Conservation (phyloP, 345 rosid species). For the Acer yangbiense region DNA sequence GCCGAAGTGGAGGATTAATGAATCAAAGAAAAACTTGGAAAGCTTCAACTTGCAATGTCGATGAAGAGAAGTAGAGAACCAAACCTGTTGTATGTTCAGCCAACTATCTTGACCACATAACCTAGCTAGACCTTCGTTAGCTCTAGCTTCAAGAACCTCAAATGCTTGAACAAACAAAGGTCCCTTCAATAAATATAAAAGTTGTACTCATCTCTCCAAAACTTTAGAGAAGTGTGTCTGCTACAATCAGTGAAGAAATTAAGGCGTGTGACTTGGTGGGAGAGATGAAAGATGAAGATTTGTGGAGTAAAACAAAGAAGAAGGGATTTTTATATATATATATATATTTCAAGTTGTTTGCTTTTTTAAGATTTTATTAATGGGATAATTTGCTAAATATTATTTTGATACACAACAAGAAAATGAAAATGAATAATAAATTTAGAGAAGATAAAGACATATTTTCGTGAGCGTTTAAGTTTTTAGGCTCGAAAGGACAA, state of each 20-base stretch:
- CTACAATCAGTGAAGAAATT: slow-evolving; percentile 30
- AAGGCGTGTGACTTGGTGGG: too few relatives aligned
- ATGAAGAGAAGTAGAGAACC: slow-evolving; percentile 26
- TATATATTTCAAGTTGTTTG: too few relatives aligned
- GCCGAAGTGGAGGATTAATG: slow-evolving; percentile 33
- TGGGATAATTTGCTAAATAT: too few relatives aligned
- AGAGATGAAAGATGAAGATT: too few relatives aligned
- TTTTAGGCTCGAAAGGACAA: too few relatives aligned
- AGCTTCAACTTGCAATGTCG: slow-evolving; percentile 43
- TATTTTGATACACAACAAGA: too few relatives aligned
- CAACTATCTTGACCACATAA: slow-evolving; percentile 23
- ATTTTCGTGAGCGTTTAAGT: too few relatives aligned
- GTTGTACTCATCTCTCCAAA: slow-evolving; percentile 37
- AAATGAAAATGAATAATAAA: too few relatives aligned
- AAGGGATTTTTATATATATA: too few relatives aligned
- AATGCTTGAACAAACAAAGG: slow-evolving; percentile 37
- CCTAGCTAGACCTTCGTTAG: slow-evolving; percentile 34
- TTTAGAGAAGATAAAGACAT: too few relatives aligned
- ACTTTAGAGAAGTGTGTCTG: slow-evolving; percentile 39
- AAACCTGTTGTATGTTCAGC: slow-evolving; percentile 33
- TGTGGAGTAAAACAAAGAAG: too few relatives aligned
- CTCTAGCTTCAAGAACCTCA: slow-evolving; percentile 33
- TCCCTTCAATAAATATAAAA: slow-evolving; percentile 41
- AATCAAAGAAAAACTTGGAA: slow-evolving; percentile 44
- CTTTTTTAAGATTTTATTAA: too few relatives aligned